phyloP scores from a whole-genome alignment of 2,329 filamentous ascomycete genomes.

The Colletotrichum endophyticum region DNA sequence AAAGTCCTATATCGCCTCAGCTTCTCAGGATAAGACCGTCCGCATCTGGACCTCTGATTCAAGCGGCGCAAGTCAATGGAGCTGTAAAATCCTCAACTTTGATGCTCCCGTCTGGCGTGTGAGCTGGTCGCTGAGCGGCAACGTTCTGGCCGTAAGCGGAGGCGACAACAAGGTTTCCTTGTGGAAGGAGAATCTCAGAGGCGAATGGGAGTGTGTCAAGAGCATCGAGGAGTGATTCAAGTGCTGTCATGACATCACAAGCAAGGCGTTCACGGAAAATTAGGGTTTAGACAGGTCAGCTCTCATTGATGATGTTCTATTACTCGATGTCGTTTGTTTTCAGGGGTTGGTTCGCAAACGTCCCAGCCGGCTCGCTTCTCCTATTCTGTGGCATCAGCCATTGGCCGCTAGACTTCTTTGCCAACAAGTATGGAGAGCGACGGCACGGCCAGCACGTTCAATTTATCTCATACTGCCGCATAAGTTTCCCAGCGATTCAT shows the following conservation, averaged over 20 bases:
- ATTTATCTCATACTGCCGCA: neutral
- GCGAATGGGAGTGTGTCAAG: conserved; percentile 97
- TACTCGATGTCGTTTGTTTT: neutral
- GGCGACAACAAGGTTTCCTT: conserved; percentile 96
- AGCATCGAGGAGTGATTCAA: conserved; percentile 81
- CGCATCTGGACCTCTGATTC: conserved; percentile 91
- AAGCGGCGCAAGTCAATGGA: conserved; percentile 75
- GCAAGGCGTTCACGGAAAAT: conserved; percentile 42
- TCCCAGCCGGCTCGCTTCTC: neutral
- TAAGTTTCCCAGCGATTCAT: neutral
- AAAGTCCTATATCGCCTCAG: conserved; percentile 95
- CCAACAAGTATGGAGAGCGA: neutral
- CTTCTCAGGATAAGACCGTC: conserved; percentile 95
- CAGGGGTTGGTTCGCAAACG: neutral
- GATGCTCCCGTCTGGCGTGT: conserved; percentile 93
- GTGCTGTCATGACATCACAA: conserved; percentile 10
- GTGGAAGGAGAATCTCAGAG: conserved; percentile 98
- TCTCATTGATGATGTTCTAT: neutral
- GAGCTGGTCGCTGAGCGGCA: conserved; percentile 96
- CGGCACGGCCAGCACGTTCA: neutral
- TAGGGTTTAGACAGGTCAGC: neutral
- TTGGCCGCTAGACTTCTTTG: neutral
- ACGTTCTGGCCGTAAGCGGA: conserved; percentile 91
- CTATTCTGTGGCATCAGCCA: neutral
- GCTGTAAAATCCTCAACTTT: conserved; percentile 83